Base-by-base conservation (phyloP, 306 rosid genomes). In the Lagenaria siceraria region DNA sequence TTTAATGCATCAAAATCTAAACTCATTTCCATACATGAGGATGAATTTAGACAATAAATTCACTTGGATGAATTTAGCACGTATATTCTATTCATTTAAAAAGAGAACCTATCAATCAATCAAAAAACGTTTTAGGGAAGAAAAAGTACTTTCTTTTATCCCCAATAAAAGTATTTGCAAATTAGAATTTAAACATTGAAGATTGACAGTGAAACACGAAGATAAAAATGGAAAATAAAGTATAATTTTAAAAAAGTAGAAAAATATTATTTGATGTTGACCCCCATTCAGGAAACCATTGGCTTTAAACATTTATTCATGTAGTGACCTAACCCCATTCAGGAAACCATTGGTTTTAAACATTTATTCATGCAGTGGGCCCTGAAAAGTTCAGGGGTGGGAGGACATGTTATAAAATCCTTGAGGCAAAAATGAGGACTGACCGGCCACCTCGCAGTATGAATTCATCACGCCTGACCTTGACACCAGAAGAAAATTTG, bases 391-490 rank as follows among this genome's bases (percentile, higher is more conserved):
- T 35, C 3, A 65, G 48, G 33, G 72, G 49, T 64, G 71, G 27
- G 49, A 40, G 54, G 54, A 68, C 3, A 6, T 7, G 33, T 69
- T 48, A 69, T 36, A 60, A 40, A 59, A 42, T 60, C 19, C 38
- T 38, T 10, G 49, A 15, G 70, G 59, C 21, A 46, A 42, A 51
- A 35, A 62, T 25, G 22, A 83, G 81, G 60, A 85, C 89, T 77
- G 71, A 95, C 98, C 93, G 85, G 85, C 95, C 98, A 73, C 93
- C 88, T 76, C 85, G 88, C 77, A 89, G 84, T 63, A 94, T 85
- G 80, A 94, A 90, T 49, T 94, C 97, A 78, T 79, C 84, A 48
- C 35, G 89, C 83, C 89, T 81, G 79, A 54, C 84, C 77, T 82
- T 83, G 83, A 84, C 84, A 79, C 83, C 54, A 76, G 84, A 81